These are phyloP conservation scores for Flaveria sonorensis DNA, from an alignment of 129 eudicot species.

Conservation along the genomic window DNA sequence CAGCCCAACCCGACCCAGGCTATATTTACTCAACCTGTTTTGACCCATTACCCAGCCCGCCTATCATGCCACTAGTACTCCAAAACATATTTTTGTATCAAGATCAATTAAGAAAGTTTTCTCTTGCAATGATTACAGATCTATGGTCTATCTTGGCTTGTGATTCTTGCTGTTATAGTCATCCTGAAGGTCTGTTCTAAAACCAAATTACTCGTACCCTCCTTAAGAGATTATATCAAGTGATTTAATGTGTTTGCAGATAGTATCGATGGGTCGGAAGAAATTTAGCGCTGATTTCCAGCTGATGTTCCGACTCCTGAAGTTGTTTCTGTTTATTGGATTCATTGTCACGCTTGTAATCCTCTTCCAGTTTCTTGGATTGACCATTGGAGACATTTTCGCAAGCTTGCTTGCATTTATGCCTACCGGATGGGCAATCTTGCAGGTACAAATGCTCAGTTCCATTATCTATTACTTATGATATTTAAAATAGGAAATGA, in stretches of 20 bases:
- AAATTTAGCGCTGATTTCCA: slow-evolving; percentile 97
- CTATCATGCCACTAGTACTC: slow-evolving; percentile 9
- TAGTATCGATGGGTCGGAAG: slow-evolving; percentile 91
- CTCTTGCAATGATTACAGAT: slow-evolving; percentile 56
- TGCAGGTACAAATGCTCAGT: slow-evolving; percentile 49
- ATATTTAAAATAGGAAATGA: neutral
- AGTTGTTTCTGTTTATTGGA: slow-evolving; percentile 72
- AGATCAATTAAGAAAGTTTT: neutral
- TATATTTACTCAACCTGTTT: neutral
- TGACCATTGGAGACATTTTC: slow-evolving; percentile 82
- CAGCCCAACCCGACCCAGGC: neutral
- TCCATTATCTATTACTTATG: neutral
- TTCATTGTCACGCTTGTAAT: slow-evolving; percentile 52
- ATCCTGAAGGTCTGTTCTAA: slow-evolving; percentile 66
- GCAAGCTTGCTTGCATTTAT: slow-evolving; percentile 84
- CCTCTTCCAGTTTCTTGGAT: slow-evolving; percentile 67
- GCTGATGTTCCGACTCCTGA: slow-evolving; percentile 92
- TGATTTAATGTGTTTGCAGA: slow-evolving; percentile 43
- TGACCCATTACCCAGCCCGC: slow-evolving; percentile 1
- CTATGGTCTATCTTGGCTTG: slow-evolving; percentile 94
- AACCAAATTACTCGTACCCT: slow-evolving; percentile 12
- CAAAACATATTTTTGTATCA: slow-evolving; percentile 2
- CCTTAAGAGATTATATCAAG: neutral
- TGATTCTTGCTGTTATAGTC: slow-evolving; percentile 75
- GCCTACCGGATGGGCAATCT: slow-evolving; percentile 98